Evolutionary conservation across 768 basidiomycete species (phyloP), one percentile per base, ranked within the genome.

Genomic region (Postia placenta): DNA sequence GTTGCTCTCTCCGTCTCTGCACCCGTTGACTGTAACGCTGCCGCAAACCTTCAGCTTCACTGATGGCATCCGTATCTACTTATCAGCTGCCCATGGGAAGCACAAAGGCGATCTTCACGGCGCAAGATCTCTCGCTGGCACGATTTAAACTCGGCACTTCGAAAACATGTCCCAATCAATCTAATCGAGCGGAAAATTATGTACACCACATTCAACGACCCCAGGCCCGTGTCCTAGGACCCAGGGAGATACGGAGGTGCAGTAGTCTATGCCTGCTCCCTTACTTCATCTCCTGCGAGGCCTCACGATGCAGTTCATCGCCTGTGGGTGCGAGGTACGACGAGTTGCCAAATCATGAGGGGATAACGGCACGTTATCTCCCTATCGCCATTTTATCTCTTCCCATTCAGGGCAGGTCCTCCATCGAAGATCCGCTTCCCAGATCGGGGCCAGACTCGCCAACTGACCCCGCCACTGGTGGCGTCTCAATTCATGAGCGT

Each of bases 231-330:
- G 58, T 58, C 58, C 50, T 65, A 69, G 74, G 74, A 73, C 68
- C 71, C 64, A 76, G 81, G 85, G 81, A 85, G 86, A 89, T 89
- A 89, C 86, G 81, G 84, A 81, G 84, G 85, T 80, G 76, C 79
- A 45, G n/a, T 52, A 81, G 71, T 75, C 77, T 85, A 87, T 87
- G 85, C 85, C 81, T 85, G 86, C 86, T 76, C 86, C 83, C 48
- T 81, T 83, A 84, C 61, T 88, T 81, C 81, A 85, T 88, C 84
- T 88, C 83, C 86, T 87, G 86, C 85, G 85, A 87, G 83, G 58
- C 84, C 85, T 68, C 72, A 47, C 72, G 64, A 68, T 62, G 62
- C 69, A 70, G 64, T 60, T 60, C 68, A 59, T 67, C 70, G 67
- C 62, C 64, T 60, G 67, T 71, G 52, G 47, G 47, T 44, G 53